Evolutionary conservation across 2,329 filamentous ascomycete species (phyloP), one percentile per base, ranked within the genome.

Genomic region (Penicillium sclerotigenum): DNA sequence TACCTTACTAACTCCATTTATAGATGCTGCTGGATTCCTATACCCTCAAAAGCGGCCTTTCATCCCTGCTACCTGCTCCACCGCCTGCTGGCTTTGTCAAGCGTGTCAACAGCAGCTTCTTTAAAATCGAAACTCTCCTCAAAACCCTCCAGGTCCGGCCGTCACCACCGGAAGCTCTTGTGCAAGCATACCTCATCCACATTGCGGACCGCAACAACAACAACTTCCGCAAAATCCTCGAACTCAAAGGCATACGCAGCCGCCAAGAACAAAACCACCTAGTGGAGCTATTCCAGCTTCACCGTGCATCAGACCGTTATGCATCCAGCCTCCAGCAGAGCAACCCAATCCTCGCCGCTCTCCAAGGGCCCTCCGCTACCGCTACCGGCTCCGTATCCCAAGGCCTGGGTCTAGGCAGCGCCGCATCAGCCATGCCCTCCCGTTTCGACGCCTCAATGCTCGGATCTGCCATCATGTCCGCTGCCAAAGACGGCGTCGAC

Each of bases 21-120:
- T 59, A 96, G 85, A 97, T 99, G 91, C 81, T 97, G 20, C 84
- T 99, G 5, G 94, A 99, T 75, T 92, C 93, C 61, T 97, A 97
- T 68, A 59, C 86, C 82, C 20, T 79, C 80, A 67, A 85, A 79
- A 71, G 73, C 52, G 73, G 73, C 16, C 68, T 77, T 31, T 68
- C 73, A 29, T 75, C 81, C 20, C 80, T 85, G 40, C 70, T 83
- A 11, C 80, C 66, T 70, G 86, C 79, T 76, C 85, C 83, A 76
- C 82, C 76, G 8, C 80, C 81, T 20, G 73, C 80, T 46, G 77
- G 86, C 59, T 97, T 94, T 71, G 82, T 90, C 64, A 95, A 96
- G 75, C 88, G 94, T 45, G 90, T 97, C 47, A 90, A 88, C 68
- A 83, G 87, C 58, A 88, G 85, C 68, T 94, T 96, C 81, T 85